Conservation (phyloP, 2,329 filamentous ascomycete genomes). For the Incumbomyces lentus region DNA sequence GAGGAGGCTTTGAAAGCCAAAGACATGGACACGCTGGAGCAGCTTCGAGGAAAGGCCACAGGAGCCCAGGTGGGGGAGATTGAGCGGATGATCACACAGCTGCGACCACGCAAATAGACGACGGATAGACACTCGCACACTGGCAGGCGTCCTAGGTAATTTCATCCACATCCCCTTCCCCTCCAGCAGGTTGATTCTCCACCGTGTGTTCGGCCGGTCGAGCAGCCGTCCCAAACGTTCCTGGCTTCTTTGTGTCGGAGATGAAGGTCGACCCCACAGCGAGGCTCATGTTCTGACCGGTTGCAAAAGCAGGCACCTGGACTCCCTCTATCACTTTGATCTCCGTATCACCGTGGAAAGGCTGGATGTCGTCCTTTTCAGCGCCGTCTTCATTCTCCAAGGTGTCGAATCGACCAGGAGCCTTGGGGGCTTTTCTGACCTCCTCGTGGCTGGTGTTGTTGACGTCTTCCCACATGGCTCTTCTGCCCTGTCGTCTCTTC, state of each 20-base stretch:
- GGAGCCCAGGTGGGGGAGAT: slow-evolving; percentile 65
- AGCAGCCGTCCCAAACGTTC: not conserved
- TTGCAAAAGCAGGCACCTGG: slow-evolving; percentile 9
- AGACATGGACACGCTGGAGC: slow-evolving; percentile 64
- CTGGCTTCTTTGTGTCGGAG: not conserved
- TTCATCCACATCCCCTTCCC: not conserved
- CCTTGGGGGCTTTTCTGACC: slow-evolving; percentile 20
- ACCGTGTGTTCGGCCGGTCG: not conserved
- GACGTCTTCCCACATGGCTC: slow-evolving; percentile 36
- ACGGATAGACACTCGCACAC: not conserved
- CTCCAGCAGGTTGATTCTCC: not conserved
- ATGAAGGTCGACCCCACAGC: not conserved
- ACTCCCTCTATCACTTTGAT: slow-evolving; percentile 14
- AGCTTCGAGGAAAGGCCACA: slow-evolving; percentile 63
- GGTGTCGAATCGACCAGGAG: slow-evolving; percentile 34
- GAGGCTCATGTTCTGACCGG: slow-evolving; percentile 4
- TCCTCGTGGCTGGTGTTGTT: slow-evolving; percentile 26
- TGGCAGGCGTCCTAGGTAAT: slow-evolving; percentile 6
- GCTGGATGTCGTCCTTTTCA: slow-evolving; percentile 24
- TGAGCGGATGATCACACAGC: slow-evolving; percentile 60
- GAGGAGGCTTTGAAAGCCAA: slow-evolving; percentile 81
- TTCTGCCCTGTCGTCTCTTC: slow-evolving; percentile 37
- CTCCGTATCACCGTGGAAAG: slow-evolving; percentile 7
- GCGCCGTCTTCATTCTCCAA: slow-evolving; percentile 42
- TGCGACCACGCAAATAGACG: slow-evolving; percentile 34